Evolutionary conservation across 495 filamentous ascomycete genomes (phyloP), one percentile per base, ranked within the genome.

Genomic region (Hyaloscypha bicolor): DNA sequence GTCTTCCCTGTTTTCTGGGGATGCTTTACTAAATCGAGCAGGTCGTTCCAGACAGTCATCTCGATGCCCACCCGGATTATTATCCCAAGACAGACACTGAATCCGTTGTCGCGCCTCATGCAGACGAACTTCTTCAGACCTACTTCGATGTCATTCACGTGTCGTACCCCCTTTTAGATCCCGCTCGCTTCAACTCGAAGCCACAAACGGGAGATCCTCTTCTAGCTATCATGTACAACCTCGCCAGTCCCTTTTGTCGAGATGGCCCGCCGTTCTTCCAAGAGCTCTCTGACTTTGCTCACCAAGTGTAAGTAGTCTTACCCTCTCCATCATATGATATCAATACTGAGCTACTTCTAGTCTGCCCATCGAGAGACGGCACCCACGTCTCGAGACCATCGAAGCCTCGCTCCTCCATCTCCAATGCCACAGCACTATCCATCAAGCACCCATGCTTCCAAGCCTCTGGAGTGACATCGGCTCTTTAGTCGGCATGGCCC

Each of bases 401-500:
- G 67, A 69, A 58, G 67, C 67, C 2, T 55, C 25, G 4, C 55
- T 69, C 31, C 67, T 69, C 11, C 30, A 32, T 39, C 56, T 69
- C 21, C 62, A 69, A 45, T 57, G 45, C 16, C 64, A 61, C 45
- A 61, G n/a, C 56, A 67, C 64, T 29, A 62, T 56, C 42, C 57
- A 67, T 21, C 67, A 45, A 9, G 22, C 55, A 2, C 31, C 62
- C 22, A 60, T 55, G 12, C 60, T 61, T 25, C 62, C 67, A 14
- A 53, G 60, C 30, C 60, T 64, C 19, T 60, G 37, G 52, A 42
- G 42, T 11, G 60, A 63, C 16, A 33, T 69, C 32, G 67, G 67
- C 39, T 21, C 62, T 33, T 66, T 87, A 37, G 81, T 85, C 64
- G 83, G 82, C 12, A 81, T 80, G n/a, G 79, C 81, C 12, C 85